Evolutionary conservation across 169 alveolate species (phyloP), one percentile per base, ranked within the genome.

Genomic region (Plasmodium fragile): DNA sequence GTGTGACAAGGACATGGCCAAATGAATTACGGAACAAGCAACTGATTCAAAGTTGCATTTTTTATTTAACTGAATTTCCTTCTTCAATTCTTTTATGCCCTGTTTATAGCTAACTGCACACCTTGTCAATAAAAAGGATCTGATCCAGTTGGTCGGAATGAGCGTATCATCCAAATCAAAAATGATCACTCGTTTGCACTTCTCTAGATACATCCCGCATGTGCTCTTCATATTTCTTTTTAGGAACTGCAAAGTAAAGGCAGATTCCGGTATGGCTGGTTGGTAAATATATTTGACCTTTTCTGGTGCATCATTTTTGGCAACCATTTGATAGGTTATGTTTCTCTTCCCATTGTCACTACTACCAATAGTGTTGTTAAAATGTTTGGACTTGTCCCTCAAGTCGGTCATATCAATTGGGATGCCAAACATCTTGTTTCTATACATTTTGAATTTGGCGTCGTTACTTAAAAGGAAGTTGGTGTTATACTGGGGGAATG

Each of bases 111-210:
- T 95, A 30, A 70, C 55, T 25, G 32, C 45, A 39, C 87, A 53
- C 59, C 81, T 95, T 11, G 93, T 59, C 8, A 73, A 55, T 85
- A 95, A 49, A 30, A 75, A 65, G 39, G 89, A 75, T 65, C 97
- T 75, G 30, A 96, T 96, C 98, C 98, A 96, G 81, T 95, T 97
- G 2, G 98, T 96, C 53, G 98, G 98, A 71, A 96, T 96, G 30
- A 96, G 83, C 25, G 98, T 96, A 80, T 96, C 98, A 55, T 96
- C 98, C 43, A 96, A 89, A 87, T 96, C 98, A 92, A 96, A 95
- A 49, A 96, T 95, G 32, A 94, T 77, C 28, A 87, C 93, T 77
- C 93, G 52, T 30, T 52, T 53, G 70, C 89, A 87, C 34, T 78
- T 87, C 45, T 87, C 93, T 87, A 77, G 32, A 45, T 77, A 87